Evolutionary conservation across 768 basidiomycete species (phyloP), one percentile per base, ranked within the genome.

Genomic region (Rickenella mellea): DNA sequence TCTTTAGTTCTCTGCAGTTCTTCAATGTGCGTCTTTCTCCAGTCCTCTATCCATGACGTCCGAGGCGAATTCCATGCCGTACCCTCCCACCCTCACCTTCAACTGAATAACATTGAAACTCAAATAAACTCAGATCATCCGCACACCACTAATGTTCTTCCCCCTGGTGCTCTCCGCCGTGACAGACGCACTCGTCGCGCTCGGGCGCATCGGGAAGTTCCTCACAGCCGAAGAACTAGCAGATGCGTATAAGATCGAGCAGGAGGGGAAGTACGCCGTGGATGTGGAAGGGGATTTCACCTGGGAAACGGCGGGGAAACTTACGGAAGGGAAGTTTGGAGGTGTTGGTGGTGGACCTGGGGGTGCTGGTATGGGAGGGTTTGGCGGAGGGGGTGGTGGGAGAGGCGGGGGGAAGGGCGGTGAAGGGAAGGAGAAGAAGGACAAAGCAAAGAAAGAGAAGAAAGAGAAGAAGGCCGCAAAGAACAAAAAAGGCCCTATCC

Each of bases 1-100:
- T 81, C 39, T 80, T 81, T 54, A 61, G 67, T 4, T 70, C 72
- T 5, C 56, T 81, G 17, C 76, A 79, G 45, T 59, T 76, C 22
- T 78, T 80, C 62, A 78, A 78, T 45, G 74, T 74, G 27, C 21
- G 66, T 54, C 11, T 5, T 20, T 25, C 17, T 26, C 41, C 5
- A n/a, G 35, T 12, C 21, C 33, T 5, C 39, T 17, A 5, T 20
- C 14, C 17, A 10, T 8, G 6, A 22, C 33, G 29, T 26, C 22
- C n/a, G n/a, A n/a, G n/a, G n/a, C n/a, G n/a, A n/a, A n/a, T n/a
- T n/a, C n/a, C n/a, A n/a, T n/a, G n/a, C n/a, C 19, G 24, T 28
- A 49, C 27, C 38, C 17, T 7, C 31, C 17, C 19, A 9, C n/a
- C 46, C 8, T 38, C 17, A 14, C 29, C 6, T 28, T n/a, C n/a